Evolutionary conservation across 352 stramenopile genomes (phyloP).

Genomic region (Phytophthora multivora): DNA sequence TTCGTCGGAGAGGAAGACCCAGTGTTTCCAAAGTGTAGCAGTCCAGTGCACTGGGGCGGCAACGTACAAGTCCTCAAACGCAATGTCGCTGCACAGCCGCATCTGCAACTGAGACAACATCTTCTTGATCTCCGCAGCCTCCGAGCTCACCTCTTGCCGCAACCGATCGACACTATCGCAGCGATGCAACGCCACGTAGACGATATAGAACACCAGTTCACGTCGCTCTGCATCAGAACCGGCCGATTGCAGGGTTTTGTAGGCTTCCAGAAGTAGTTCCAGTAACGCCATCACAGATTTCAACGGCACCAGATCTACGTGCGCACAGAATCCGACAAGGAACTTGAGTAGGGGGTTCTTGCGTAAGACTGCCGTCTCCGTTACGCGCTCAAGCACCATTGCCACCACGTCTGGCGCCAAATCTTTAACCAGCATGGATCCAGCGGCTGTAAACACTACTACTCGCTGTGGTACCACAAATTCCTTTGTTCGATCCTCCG

Average conservation of each 20-base stretch:
- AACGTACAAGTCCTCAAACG: conserved; percentile 48
- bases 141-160: conserved; percentile 28
- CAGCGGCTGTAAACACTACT: conserved; percentile 38
- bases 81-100: conserved; percentile 38
- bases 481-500: background rate
- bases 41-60: conserved; percentile 62
- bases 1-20: conserved; percentile 47
- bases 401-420: conserved; percentile 34
- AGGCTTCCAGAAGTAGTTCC: conserved; percentile 28
- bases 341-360: conserved; percentile 28
- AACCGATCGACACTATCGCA: conserved; percentile 26
- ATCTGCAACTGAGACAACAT: conserved; percentile 40
- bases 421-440: conserved; percentile 53
- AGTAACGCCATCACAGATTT: conserved; percentile 35
- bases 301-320: conserved; percentile 46
- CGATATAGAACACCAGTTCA: conserved; percentile 37
- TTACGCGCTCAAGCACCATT: conserved; percentile 17
- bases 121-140: conserved; percentile 13
- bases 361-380: background rate
- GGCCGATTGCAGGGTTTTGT: conserved; percentile 8
- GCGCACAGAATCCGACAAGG: conserved; percentile 45
- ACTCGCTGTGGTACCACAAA: conserved; percentile 12
- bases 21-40: conserved; percentile 52
- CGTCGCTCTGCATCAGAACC: conserved; percentile 3
- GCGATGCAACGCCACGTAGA: conserved; percentile 50